Evolutionary conservation across 108 stramenopile genomes (phyloP), one percentile per base, ranked within the genome.

Genomic region (Nannochloropsis salina): DNA sequence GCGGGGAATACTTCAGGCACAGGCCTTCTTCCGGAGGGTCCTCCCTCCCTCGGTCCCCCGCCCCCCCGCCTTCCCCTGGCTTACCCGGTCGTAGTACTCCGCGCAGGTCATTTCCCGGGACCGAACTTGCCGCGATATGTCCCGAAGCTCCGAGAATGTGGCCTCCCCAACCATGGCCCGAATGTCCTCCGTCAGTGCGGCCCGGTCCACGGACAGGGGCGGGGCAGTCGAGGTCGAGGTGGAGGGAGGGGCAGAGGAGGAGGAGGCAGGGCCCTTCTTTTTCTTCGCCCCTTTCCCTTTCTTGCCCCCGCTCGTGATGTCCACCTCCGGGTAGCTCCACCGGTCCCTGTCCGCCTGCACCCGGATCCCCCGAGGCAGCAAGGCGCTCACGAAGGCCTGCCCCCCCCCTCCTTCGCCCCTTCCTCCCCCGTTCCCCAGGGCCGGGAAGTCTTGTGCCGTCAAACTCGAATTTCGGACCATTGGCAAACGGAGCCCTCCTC

Each of bases 231-330:
- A 8, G n/a, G 40, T 44, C 9, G 81, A 20, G 41, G 84, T 22
- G 9, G 41, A 5, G 41, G 11, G 5, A 0, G 41, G 43, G 20
- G 85, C 15, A 43, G 11, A 20, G 42, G 22, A 10, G 61, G n/a
- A 22, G 21, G 9, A 41, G 1, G 2, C 45, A 3, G 3, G 45
- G 8, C 22, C 45, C 18, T 44, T 81, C 44, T 86, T 86, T 22
- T 86, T 80, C 40, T 86, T 86, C 41, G 43, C 81, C 40, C 41
- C 83, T 82, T 83, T 83, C 6, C 80, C 86, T 9, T 51, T 82
- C 86, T 86, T 86, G 82, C 79, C 83, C 83, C 4, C 82, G 82
- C 86, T 83, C 83, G 82, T 79, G 80, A 43, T 86, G 80, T 10
- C 86, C 86, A 31, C 82, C 83, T 31, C 85, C 81, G 44, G 85